A percentile compares a stretch with the other conserved stretches of the same genome.
Conservation (phyloP, 371 early-diverging fungal genomes). For the Mucor plumbeus region DNA sequence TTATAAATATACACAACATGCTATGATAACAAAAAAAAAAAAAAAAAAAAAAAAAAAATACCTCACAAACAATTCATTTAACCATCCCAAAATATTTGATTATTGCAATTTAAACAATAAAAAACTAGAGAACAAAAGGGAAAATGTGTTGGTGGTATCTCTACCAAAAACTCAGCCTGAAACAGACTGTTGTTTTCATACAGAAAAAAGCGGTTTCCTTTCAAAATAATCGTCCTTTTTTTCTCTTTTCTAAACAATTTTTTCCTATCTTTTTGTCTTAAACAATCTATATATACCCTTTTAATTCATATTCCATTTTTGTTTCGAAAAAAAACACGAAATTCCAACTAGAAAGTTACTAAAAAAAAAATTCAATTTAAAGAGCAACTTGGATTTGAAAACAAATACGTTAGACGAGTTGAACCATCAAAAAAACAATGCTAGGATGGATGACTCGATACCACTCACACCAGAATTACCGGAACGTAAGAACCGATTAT, state of each 20-base stretch:
- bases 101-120: background rate
- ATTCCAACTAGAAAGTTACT: background rate
- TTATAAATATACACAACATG: background rate
- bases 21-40: background rate
- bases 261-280: background rate
- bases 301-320: background rate
- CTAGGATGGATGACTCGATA: slow-evolving; percentile 44
- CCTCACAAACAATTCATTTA: background rate
- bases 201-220: slow-evolving; percentile 1
- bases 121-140: background rate
- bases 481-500: slow-evolving; percentile 34
- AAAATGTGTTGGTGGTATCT: background rate
- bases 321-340: background rate
- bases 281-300: background rate
- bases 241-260: slow-evolving; percentile 2
- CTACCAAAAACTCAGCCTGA: slow-evolving; percentile 24
- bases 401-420: slow-evolving; percentile 7
- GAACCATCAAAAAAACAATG: slow-evolving; percentile 21
- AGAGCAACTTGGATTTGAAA: background rate
- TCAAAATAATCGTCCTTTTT: slow-evolving; percentile 5
- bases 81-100: background rate
- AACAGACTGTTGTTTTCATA: slow-evolving; percentile 27
- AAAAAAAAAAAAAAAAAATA: background rate
- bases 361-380: background rate
- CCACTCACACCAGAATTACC: slow-evolving; percentile 38